phyloP scores from a whole-genome alignment of 495 filamentous ascomycete genomes.

The Zalerion maritima region DNA sequence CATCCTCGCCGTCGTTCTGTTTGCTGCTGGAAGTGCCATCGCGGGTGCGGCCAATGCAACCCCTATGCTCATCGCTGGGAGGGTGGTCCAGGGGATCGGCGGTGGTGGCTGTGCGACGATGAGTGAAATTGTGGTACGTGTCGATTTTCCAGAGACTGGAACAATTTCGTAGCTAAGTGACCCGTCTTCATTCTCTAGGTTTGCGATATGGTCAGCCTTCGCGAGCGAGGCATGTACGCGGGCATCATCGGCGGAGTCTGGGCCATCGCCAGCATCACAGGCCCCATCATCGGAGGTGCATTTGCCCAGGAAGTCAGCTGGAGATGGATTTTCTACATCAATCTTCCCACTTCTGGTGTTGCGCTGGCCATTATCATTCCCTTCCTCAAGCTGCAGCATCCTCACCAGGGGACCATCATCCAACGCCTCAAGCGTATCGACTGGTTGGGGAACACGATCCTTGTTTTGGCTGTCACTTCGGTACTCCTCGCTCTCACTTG shows the following conservation, averaged over 20 bases:
- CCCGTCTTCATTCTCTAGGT: no score
- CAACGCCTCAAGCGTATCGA: slow-evolving; percentile 13
- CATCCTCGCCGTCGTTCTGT: slow-evolving; percentile 23
- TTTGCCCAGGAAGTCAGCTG: slow-evolving; percentile 46
- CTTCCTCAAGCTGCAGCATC: slow-evolving; percentile 17
- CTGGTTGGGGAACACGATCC: slow-evolving; percentile 15
- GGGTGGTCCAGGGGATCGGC: slow-evolving; percentile 69
- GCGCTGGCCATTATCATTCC: slow-evolving; percentile 13
- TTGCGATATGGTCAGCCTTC: slow-evolving; percentile 61
- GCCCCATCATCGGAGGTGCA: slow-evolving; percentile 62
- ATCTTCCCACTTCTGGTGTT: slow-evolving; percentile 16
- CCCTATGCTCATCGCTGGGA: slow-evolving; percentile 55
- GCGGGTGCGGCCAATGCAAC: slow-evolving; percentile 24
- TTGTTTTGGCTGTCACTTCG: slow-evolving; percentile 13
- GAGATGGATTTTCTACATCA: slow-evolving; percentile 26
- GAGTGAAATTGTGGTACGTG: slow-evolving; percentile 62
- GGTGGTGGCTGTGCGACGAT: slow-evolving; percentile 72
- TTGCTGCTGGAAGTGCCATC: slow-evolving; percentile 29
- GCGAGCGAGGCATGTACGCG: slow-evolving; percentile 44
- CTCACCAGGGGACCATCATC: slow-evolving; percentile 6
- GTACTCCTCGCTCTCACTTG: slow-evolving; percentile 18
- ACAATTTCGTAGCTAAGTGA: no score
- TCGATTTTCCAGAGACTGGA: slow-evolving; percentile 19
- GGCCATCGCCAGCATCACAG: slow-evolving; percentile 59
- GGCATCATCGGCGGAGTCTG: slow-evolving; percentile 50